Evolutionary conservation across 805 yeast species (phyloP).

Genomic region (Yamadazyma sp.): DNA sequence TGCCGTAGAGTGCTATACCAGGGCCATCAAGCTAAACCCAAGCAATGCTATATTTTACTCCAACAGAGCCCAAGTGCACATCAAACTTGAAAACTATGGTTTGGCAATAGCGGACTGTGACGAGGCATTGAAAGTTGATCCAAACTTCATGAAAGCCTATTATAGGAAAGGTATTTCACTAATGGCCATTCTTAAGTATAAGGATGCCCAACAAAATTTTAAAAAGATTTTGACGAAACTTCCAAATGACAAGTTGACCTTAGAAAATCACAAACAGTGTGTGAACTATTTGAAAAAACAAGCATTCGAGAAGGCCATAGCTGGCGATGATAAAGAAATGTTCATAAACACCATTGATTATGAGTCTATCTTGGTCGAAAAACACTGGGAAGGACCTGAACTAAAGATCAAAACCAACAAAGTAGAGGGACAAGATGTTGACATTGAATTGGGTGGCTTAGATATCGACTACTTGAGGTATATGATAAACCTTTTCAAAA

Average conservation of each 20-base stretch:
- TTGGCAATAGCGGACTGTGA: slow-evolving; percentile 79
- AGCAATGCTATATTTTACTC: slow-evolving; percentile 66
- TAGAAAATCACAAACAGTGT: slow-evolving; percentile 60
- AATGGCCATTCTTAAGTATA: slow-evolving; percentile 72
- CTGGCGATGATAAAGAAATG: slow-evolving; percentile 61
- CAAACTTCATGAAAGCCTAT: slow-evolving; percentile 71
- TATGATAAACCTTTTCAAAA: slow-evolving; percentile 69
- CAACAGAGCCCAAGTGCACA: slow-evolving; percentile 87
- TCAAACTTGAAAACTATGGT: slow-evolving; percentile 85
- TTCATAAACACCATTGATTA: slow-evolving; percentile 49
- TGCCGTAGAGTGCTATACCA: slow-evolving; percentile 71
- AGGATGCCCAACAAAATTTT: slow-evolving; percentile 71
- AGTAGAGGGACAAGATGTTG: slow-evolving; percentile 22
- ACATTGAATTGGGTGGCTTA: slow-evolving; percentile 37
- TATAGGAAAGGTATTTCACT: slow-evolving; percentile 85
- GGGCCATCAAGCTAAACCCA: slow-evolving; percentile 67
- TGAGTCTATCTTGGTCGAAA: slow-evolving; percentile 50
- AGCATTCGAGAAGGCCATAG: slow-evolving; percentile 86
- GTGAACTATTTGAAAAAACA: slow-evolving; percentile 63
- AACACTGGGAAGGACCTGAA: slow-evolving; percentile 57
- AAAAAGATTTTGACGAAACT: slow-evolving; percentile 57
- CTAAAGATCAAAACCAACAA: slow-evolving; percentile 43
- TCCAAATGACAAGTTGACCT: slow-evolving; percentile 71
- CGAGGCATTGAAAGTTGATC: slow-evolving; percentile 65
- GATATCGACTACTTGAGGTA: slow-evolving; percentile 57